A percentile compares a stretch with the other conserved stretches of the same genome.
These are phyloP conservation scores for Umbelopsis isabellina DNA, from an alignment of 192 early-diverging fungal species.

Conservation along the genomic window DNA sequence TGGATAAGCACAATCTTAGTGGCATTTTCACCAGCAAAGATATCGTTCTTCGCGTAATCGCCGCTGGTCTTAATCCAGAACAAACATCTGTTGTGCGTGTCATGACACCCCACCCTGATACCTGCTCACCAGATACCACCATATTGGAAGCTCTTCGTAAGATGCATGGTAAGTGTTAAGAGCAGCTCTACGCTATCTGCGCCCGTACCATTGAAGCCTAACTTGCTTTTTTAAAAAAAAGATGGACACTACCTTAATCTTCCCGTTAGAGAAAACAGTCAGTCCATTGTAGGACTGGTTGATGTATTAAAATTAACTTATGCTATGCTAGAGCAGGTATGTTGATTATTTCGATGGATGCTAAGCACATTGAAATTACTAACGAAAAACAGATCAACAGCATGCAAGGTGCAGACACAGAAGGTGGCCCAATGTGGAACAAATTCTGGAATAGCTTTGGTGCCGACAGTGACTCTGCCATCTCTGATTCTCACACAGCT, in stretches of 20 bases:
- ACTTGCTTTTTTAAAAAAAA: no score
- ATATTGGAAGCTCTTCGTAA: slow-evolving; percentile 83
- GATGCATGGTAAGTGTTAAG: slow-evolving; percentile 67
- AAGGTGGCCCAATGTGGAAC: slow-evolving; percentile 61
- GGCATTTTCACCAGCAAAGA: slow-evolving; percentile 91
- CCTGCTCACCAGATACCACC: slow-evolving; percentile 67
- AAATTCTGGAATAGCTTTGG: slow-evolving; percentile 77
- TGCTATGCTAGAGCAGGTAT: slow-evolving; percentile 81
- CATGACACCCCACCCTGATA: slow-evolving; percentile 93
- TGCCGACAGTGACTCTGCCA: slow-evolving; percentile 63
- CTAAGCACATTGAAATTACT: background rate
- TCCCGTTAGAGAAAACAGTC: slow-evolving; percentile 71
- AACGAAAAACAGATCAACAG: slow-evolving; percentile 43
- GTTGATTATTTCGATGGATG: background rate
- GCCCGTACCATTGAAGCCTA: background rate
- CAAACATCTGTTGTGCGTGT: slow-evolving; percentile 95
- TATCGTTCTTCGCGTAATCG: slow-evolving; percentile 86
- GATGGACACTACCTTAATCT: slow-evolving; percentile 86
- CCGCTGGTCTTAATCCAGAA: slow-evolving; percentile 83
- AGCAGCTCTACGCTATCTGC: background rate
- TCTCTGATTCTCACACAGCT: slow-evolving; percentile 61
- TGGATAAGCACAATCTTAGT: slow-evolving; percentile 72
- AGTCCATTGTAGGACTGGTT: slow-evolving; percentile 75
- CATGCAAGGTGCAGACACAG: slow-evolving; percentile 51
- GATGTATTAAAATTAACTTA: slow-evolving; percentile 86